Conservation (phyloP, 2,329 filamentous ascomycete genomes). For the Trichoderma sp. region DNA sequence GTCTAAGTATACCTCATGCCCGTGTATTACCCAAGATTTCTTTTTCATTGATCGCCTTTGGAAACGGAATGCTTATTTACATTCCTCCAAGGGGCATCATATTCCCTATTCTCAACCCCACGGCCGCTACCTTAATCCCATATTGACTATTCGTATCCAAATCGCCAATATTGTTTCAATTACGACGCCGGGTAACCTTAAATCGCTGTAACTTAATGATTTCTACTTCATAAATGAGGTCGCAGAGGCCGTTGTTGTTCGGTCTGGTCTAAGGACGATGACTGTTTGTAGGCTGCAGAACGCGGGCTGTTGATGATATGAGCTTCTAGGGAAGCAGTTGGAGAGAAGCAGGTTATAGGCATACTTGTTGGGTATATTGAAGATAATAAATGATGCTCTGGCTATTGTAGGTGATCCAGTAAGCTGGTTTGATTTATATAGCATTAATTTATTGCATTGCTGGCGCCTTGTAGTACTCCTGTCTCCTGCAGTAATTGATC, state of each 20-base stretch:
- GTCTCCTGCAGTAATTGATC: background rate
- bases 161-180: background rate
- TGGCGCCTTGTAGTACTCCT: background rate
- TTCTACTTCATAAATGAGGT: background rate
- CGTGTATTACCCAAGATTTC: background rate
- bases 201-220: background rate
- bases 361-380: background rate
- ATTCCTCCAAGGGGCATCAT: background rate
- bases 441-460: background rate
- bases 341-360: background rate
- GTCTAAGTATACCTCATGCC: background rate
- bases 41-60: too few species aligned
- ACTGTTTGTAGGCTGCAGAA: background rate
- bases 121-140: background rate
- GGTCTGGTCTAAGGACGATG: background rate
- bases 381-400: background rate
- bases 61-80: too few species aligned
- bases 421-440: background rate
- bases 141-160: background rate
- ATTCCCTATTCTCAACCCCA: background rate
- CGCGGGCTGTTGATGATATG: background rate
- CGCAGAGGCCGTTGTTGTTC: background rate
- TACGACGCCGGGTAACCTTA: background rate
- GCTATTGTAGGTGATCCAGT: background rate
- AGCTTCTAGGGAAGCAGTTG: background rate